These are phyloP conservation scores for Candida glucosophila DNA, from an alignment of 1,139 yeast genomes.

Conservation along the genomic window DNA sequence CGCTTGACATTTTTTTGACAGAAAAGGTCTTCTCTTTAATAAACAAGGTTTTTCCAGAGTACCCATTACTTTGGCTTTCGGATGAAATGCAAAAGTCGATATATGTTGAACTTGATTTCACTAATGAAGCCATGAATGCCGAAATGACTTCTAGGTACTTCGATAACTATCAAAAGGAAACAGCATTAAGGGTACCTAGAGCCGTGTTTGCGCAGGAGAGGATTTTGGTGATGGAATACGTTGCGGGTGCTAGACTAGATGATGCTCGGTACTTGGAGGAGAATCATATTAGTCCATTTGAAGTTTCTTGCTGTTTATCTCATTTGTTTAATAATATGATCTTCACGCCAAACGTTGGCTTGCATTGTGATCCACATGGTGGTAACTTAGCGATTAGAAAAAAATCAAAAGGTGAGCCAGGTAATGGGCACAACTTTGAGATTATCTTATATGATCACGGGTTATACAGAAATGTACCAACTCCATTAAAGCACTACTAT, in stretches of 20 bases:
- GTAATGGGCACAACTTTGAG: conserved; percentile 77
- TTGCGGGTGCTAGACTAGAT: conserved; percentile 78
- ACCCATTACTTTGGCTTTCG: conserved; percentile 87
- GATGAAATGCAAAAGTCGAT: conserved; percentile 85
- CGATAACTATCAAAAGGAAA: conserved; percentile 39
- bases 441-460: conserved; percentile 93
- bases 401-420: too few species aligned
- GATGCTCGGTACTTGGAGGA: conserved; percentile 55
- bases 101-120: conserved; percentile 80
- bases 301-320: conserved; percentile 77
- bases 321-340: conserved; percentile 94
- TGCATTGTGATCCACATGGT: conserved; percentile 98
- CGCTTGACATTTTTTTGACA: conserved; percentile 77
- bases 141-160: conserved; percentile 61
- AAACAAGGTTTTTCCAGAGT: conserved; percentile 81
- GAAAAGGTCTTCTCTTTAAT: conserved; percentile 66
- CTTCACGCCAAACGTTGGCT: conserved; percentile 81
- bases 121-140: conserved; percentile 81
- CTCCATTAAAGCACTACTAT: conserved; percentile 70
- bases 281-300: conserved; percentile 61
- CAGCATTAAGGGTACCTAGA: conserved; percentile 76
- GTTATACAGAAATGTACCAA: conserved; percentile 75
- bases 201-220: conserved; percentile 61
- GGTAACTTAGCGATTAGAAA: conserved; percentile 82
- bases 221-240: conserved; percentile 80